phyloP scores from a whole-genome alignment of 2,329 filamentous ascomycete species.

The Huntiella moniliformis region DNA sequence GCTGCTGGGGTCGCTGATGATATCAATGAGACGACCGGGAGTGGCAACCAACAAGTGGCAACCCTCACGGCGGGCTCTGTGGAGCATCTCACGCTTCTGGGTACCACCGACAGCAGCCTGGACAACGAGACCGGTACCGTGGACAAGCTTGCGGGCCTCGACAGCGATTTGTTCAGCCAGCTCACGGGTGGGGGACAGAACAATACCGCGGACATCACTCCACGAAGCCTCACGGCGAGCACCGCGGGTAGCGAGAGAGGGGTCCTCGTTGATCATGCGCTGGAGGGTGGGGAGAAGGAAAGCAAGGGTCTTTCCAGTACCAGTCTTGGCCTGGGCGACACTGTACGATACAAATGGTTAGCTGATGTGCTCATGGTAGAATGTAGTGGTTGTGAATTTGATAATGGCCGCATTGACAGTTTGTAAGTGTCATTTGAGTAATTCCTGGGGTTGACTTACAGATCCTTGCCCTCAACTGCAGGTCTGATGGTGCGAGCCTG shows the following conservation, averaged over 20 bases:
- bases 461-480: constrained; percentile 60
- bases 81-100: constrained; percentile 50
- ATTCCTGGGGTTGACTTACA: constrained; percentile 37
- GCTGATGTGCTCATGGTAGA: neutral
- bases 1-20: constrained; percentile 46
- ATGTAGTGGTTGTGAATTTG: neutral
- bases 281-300: constrained; percentile 80
- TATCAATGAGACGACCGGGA: constrained; percentile 69
- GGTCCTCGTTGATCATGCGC: constrained; percentile 49
- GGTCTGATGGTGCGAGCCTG: constrained; percentile 69
- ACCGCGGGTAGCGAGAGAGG: constrained; percentile 33
- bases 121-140: constrained; percentile 44
- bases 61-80: constrained; percentile 49
- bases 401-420: neutral
- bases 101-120: constrained; percentile 84
- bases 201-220: constrained; percentile 47
- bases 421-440: neutral
- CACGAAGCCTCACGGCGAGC: constrained; percentile 22
- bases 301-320: constrained; percentile 88
- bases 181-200: constrained; percentile 65
- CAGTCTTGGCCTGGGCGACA: constrained; percentile 87
- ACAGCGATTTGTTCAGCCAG: constrained; percentile 62
- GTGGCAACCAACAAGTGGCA: constrained; percentile 85
- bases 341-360: constrained; percentile 21
- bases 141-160: constrained; percentile 53